Evolutionary conservation across 2,329 filamentous ascomycete genomes (phyloP).

Genomic region (Calonectria multiphialidica): DNA sequence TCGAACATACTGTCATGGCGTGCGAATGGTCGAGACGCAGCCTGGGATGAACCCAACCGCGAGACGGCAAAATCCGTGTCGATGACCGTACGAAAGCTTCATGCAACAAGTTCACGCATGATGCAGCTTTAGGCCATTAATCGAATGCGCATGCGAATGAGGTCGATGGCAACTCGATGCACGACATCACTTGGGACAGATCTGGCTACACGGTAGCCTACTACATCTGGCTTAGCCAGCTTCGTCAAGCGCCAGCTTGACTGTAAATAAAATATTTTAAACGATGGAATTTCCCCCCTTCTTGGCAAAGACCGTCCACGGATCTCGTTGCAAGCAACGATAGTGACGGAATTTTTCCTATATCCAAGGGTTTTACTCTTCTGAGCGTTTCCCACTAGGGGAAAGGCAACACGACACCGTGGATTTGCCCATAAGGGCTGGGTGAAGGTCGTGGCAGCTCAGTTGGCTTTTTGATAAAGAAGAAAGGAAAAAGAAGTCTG

Average conservation of each 20-base stretch:
- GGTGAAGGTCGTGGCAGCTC: slow-evolving; percentile 75
- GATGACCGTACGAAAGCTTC: neutral
- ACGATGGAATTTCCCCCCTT: slow-evolving; percentile 66
- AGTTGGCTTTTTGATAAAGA: slow-evolving; percentile 74
- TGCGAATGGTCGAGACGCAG: neutral
- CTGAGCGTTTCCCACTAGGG: slow-evolving; percentile 64
- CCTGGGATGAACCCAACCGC: too few species aligned
- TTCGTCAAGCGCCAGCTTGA: neutral
- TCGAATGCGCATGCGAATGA: too few species aligned
- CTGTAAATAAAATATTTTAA: slow-evolving; percentile 23
- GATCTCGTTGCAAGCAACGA: slow-evolving; percentile 51
- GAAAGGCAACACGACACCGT: slow-evolving; percentile 75
- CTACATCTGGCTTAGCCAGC: neutral
- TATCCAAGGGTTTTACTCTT: slow-evolving; percentile 70
- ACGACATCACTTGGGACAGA: too few species aligned
- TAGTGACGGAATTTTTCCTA: slow-evolving; percentile 71
- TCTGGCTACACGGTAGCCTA: too few species aligned
- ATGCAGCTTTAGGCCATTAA: too few species aligned
- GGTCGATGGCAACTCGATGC: too few species aligned
- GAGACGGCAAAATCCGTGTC: neutral
- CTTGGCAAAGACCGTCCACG: slow-evolving; percentile 70
- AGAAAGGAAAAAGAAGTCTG: slow-evolving; percentile 55
- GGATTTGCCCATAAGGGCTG: slow-evolving; percentile 47
- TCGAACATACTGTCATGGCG: neutral
- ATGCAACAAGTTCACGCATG: too few species aligned